Evolutionary conservation across 345 rosid species (phyloP).

Genomic region (Brassica nigra): DNA sequence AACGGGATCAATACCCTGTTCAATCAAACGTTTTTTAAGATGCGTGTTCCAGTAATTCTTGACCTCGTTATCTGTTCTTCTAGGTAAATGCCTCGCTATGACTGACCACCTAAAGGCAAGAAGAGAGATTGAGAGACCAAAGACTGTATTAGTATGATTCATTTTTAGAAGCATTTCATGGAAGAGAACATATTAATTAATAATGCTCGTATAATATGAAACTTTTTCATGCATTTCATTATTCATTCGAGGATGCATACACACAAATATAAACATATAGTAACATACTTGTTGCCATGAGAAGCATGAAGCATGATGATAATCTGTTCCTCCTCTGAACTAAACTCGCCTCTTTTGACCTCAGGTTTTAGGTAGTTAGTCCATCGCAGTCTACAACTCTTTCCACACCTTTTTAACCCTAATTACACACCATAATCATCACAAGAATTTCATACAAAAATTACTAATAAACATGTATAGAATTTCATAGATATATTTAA

Average conservation of each 20-base stretch:
- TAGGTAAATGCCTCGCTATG: neutral
- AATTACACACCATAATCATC: neutral
- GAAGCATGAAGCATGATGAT: neutral
- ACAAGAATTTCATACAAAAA: neutral
- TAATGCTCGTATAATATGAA: neutral
- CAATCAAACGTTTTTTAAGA: neutral
- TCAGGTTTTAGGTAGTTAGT: neutral
- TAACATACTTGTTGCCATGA: neutral
- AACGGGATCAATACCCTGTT: neutral
- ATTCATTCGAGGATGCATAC: neutral
- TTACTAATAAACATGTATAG: slow-evolving; percentile 1
- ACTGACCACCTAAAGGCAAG: neutral
- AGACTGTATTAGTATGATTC: neutral
- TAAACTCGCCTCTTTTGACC: neutral
- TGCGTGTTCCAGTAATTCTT: neutral
- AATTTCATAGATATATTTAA: neutral
- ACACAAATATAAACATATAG: neutral
- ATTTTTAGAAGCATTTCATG: neutral
- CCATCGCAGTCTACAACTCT: neutral
- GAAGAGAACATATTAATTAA: neutral
- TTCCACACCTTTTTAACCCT: neutral
- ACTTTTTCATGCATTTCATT: neutral
- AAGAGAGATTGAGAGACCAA: neutral
- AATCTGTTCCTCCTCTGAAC: neutral
- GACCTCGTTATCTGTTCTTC: neutral